phyloP scores from a whole-genome alignment of 2,329 filamentous ascomycete genomes.

The Penicillium sp. region DNA sequence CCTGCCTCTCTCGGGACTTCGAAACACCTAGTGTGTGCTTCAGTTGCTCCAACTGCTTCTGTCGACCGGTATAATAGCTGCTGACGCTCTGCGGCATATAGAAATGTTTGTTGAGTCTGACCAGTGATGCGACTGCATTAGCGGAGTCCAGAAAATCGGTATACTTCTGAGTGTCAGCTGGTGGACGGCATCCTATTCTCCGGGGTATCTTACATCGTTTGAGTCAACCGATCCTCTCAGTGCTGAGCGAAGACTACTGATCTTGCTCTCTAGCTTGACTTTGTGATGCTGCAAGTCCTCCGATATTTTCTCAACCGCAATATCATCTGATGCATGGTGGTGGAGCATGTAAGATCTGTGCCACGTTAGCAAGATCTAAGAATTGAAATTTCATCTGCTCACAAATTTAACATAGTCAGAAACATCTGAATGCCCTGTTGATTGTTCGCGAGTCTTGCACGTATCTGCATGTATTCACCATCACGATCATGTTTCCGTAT shows the following conservation, averaged over 20 bases:
- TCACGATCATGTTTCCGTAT: neutral
- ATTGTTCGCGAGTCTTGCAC: neutral
- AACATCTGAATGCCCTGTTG: neutral
- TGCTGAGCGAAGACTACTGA: neutral
- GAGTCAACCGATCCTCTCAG: neutral
- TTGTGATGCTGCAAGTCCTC: neutral
- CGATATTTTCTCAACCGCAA: neutral
- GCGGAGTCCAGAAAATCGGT: neutral
- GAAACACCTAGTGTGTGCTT: conserved; percentile 7
- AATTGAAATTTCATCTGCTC: neutral
- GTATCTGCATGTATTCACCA: neutral
- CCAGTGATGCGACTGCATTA: neutral
- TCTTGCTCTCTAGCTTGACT: neutral
- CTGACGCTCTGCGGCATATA: conserved; percentile 19
- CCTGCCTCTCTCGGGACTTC: neutral
- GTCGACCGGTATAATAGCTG: conserved; percentile 21
- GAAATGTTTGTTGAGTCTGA: conserved; percentile 24
- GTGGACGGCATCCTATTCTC: neutral
- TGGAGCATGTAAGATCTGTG: neutral
- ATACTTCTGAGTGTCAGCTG: neutral
- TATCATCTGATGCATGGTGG: neutral
- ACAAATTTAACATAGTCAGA: neutral
- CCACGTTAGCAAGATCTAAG: neutral
- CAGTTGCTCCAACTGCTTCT: conserved; percentile 9
- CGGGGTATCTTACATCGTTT: neutral